A percentile compares a stretch with the other conserved stretches of the same genome.
Evolutionary conservation across 2,329 filamentous ascomycete genomes (phyloP).

Genomic region (Exophiala sp.): DNA sequence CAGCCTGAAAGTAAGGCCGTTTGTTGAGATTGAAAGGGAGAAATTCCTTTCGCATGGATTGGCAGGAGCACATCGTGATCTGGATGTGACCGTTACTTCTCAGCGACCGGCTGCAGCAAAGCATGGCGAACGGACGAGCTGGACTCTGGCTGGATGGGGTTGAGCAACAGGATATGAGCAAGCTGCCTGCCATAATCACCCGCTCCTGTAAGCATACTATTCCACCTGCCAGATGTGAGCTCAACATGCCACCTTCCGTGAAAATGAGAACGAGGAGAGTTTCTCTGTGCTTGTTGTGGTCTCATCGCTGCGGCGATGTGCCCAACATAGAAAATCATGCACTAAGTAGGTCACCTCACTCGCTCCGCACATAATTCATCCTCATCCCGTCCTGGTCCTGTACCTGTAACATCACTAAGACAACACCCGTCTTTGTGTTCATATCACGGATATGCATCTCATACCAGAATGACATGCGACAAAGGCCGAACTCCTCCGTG

Average conservation of each 20-base stretch:
- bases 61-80: constrained; percentile 44
- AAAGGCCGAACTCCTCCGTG: too few relatives aligned
- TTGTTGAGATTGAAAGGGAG: constrained; percentile 63
- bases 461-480: too few relatives aligned
- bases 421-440: too few relatives aligned
- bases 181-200: too few relatives aligned
- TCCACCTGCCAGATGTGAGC: too few relatives aligned
- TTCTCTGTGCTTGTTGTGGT: neutral
- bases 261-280: neutral
- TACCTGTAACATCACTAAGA: too few relatives aligned
- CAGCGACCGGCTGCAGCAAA: constrained; percentile 34
- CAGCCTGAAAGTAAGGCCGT: constrained; percentile 56
- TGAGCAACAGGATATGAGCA: constrained; percentile 24
- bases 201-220: too few relatives aligned
- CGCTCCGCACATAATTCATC: too few relatives aligned
- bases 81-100: constrained; percentile 37
- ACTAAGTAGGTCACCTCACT: neutral
- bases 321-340: neutral
- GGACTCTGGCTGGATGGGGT: constrained; percentile 48
- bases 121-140: constrained; percentile 46
- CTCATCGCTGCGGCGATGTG: neutral
- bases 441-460: too few relatives aligned
- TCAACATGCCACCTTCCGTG: neutral
- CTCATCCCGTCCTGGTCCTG: too few relatives aligned
- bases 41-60: constrained; percentile 54